These are phyloP conservation scores for Venturia asperata DNA, from an alignment of 2,329 filamentous ascomycete species.

Conservation along the genomic window DNA sequence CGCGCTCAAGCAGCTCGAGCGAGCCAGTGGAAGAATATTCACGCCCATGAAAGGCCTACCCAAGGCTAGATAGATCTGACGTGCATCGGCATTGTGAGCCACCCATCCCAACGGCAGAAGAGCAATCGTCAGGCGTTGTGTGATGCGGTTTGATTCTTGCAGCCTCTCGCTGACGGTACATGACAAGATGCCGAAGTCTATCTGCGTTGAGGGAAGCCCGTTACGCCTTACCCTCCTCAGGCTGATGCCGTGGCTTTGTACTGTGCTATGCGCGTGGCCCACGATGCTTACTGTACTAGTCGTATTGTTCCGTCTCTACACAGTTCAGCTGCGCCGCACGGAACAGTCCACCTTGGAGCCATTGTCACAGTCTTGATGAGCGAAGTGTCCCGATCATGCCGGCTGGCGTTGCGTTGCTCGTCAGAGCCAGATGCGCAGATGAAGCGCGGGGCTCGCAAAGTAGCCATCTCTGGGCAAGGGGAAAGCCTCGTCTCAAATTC, in stretches of 20 bases:
- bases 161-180: neutral
- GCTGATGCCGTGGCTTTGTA: neutral
- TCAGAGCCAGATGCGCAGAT: neutral
- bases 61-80: constrained; percentile 2
- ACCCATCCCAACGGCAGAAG: neutral
- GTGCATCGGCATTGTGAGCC: constrained; percentile 1
- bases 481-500: neutral
- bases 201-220: neutral
- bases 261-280: neutral
- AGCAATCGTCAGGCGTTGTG: neutral
- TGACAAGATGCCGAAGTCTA: neutral
- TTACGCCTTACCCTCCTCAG: neutral
- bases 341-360: neutral
- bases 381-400: neutral
- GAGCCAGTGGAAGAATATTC: neutral
- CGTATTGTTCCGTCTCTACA: neutral
- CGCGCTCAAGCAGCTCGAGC: neutral
- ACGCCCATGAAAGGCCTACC: neutral
- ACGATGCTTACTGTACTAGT: constrained; percentile 7
- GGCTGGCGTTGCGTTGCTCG: constrained; percentile 1
- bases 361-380: neutral
- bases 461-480: neutral
- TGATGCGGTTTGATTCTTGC: neutral
- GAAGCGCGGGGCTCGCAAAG: neutral
- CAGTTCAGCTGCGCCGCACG: constrained; percentile 4